Percentiles rank a stretch among this genome's conserved stretches.
Evolutionary conservation across 176 grass and related monocot species (phyloP).

Genomic region (Themeda triandra): DNA sequence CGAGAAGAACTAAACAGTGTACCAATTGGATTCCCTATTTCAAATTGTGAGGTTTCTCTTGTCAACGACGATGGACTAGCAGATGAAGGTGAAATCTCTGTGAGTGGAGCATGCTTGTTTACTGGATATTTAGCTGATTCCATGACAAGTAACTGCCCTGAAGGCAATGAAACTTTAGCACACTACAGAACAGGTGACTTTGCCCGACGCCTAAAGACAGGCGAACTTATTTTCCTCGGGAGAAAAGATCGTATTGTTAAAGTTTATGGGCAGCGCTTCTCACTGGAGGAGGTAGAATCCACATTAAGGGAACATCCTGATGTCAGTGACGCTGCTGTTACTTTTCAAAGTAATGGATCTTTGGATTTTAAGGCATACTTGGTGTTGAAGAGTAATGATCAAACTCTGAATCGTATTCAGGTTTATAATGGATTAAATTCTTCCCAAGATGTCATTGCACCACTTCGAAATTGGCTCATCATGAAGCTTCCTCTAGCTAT

Average conservation of each 20-base stretch:
- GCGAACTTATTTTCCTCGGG: constrained; percentile 73
- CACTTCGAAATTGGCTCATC: constrained; percentile 66
- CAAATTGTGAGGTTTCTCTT: constrained; percentile 77
- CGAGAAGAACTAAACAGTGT: constrained; percentile 52
- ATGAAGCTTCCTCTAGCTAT: constrained; percentile 66
- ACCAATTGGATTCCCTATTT: constrained; percentile 79
- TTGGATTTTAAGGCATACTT: constrained; percentile 69
- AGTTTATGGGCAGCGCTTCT: constrained; percentile 74
- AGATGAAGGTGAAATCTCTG: constrained; percentile 77
- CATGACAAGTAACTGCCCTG: constrained; percentile 5
- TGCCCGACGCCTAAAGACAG: constrained; percentile 57
- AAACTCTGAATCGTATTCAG: background rate
- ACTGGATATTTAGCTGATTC: constrained; percentile 51
- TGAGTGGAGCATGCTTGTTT: constrained; percentile 82
- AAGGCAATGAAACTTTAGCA: constrained; percentile 21
- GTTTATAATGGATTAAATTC: background rate
- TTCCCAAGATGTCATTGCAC: constrained; percentile 44
- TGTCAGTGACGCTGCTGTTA: constrained; percentile 65
- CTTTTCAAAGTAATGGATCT: constrained; percentile 38
- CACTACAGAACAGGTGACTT: constrained; percentile 75
- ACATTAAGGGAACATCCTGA: constrained; percentile 70
- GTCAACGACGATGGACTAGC: constrained; percentile 5
- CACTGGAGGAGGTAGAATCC: constrained; percentile 81
- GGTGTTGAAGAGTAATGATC: constrained; percentile 39
- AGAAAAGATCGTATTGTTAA: constrained; percentile 84